Base-by-base conservation (phyloP, 495 filamentous ascomycete genomes). In the Aspergillus ellipticus region DNA sequence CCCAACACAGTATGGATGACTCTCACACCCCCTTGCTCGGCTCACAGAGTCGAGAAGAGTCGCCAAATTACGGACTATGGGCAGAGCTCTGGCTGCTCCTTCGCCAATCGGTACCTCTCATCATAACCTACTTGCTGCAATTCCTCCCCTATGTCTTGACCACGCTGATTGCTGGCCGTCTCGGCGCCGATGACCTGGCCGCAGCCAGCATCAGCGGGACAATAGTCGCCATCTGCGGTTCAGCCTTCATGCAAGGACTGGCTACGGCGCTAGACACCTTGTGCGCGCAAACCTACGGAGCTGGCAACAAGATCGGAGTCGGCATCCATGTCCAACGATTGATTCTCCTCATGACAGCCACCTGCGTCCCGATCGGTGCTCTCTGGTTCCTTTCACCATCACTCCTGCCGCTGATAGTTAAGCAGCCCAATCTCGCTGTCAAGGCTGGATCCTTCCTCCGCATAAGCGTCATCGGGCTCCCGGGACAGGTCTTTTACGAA, bases 381-480 rank as follows among this genome's bases (percentile, higher is more conserved):
- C 66, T 88, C 24, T 91, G 88, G 88, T 74, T 79, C 13, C 79
- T 75, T 55, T 83, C 83, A n/a, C n/a, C n/a, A n/a, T n/a, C n/a
- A n/a, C n/a, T n/a, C n/a, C n/a, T n/a, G n/a, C n/a, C n/a, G n/a
- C n/a, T n/a, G n/a, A n/a, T n/a, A n/a, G n/a, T n/a, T n/a, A n/a
- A n/a, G n/a, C n/a, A n/a, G n/a, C n/a, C n/a, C n/a, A n/a, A n/a
- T n/a, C n/a, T n/a, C n/a, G n/a, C n/a, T n/a, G n/a, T n/a, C n/a
- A n/a, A 0, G 81, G 84, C 26, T 62, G 71, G 46, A 81, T 90
- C 39, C 69, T n/a, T 91, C 11, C 64, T 74, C 28, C 70, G 69
- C 48, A 84, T 91, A 51, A 80, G 91, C 2, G 96, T 93, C 62
- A 67, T 88, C 47, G 92, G 92, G 39, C 90, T 92, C 3, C 91